Evolutionary conservation across 169 alveolate genomes (phyloP).

Genomic region (Plasmodium coatneyi): DNA sequence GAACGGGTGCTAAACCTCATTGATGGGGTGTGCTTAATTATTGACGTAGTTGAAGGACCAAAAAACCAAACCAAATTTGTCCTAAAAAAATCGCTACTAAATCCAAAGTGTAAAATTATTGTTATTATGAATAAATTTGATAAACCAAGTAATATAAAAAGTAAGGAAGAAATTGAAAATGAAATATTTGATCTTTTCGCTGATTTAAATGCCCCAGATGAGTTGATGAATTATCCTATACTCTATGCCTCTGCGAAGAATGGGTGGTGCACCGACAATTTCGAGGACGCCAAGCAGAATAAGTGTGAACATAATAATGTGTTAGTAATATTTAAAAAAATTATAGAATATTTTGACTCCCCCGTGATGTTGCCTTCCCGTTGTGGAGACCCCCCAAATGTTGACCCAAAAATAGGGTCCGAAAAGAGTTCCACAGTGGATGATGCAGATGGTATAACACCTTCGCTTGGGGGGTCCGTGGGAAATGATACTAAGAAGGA

Average conservation of each 20-base stretch:
- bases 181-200: constrained; percentile 94
- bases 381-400: not conserved
- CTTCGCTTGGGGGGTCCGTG: not conserved
- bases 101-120: constrained; percentile 81
- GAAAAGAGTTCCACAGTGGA: not conserved
- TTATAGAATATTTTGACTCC: constrained; percentile 69
- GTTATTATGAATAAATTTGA: constrained; percentile 86
- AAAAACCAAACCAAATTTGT: constrained; percentile 92
- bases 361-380: not conserved
- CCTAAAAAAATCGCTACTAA: constrained; percentile 83
- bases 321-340: constrained; percentile 62
- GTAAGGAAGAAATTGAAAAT: constrained; percentile 92
- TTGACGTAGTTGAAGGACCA: constrained; percentile 97
- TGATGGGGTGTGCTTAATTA: constrained; percentile 96
- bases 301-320: constrained; percentile 58
- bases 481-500: not conserved
- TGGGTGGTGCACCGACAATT: constrained; percentile 83
- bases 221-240: constrained; percentile 93
- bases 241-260: constrained; percentile 94
- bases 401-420: not conserved
- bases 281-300: constrained; percentile 69
- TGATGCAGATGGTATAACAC: not conserved
- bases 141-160: constrained; percentile 81
- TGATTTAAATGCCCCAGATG: constrained; percentile 91
- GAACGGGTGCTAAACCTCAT: constrained; percentile 96